phyloP scores from a whole-genome alignment of 2,329 filamentous ascomycete species.

The Colletotrichum truncatum region DNA sequence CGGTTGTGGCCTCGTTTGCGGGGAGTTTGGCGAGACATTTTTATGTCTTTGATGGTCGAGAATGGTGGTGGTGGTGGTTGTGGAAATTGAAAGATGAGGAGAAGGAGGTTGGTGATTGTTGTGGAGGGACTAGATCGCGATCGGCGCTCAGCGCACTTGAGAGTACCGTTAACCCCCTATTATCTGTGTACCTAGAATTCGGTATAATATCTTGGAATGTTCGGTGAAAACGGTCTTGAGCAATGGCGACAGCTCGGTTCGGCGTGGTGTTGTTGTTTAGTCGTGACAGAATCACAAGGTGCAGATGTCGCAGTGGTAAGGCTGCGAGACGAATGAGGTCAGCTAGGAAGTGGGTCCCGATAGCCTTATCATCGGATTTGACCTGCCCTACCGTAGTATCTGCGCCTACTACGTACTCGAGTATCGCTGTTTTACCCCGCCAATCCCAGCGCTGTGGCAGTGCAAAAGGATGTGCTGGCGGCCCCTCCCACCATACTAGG shows the following conservation, averaged over 20 bases:
- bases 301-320: background rate
- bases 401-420: too few relatives aligned
- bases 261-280: constrained; percentile 20
- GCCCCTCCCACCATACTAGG: background rate
- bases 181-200: too few relatives aligned
- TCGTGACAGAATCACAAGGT: background rate
- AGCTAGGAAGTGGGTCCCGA: background rate
- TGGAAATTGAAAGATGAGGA: too few relatives aligned
- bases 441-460: constrained; percentile 22
- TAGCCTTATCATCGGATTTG: background rate
- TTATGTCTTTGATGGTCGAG: background rate
- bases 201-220: too few relatives aligned
- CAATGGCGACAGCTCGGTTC: too few relatives aligned
- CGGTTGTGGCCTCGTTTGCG: constrained; percentile 49
- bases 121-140: too few relatives aligned
- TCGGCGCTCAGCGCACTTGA: too few relatives aligned
- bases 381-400: constrained; percentile 13
- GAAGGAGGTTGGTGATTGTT: too few relatives aligned
- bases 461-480: constrained; percentile 7
- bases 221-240: too few relatives aligned
- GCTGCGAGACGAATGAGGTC: constrained; percentile 6
- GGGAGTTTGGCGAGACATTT: constrained; percentile 56
- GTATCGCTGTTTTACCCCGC: too few relatives aligned
- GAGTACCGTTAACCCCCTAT: too few relatives aligned
- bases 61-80: constrained; percentile 1